Evolutionary conservation across 1,284 basidiomycete species (phyloP).

Genomic region (Puccinia horiana): DNA sequence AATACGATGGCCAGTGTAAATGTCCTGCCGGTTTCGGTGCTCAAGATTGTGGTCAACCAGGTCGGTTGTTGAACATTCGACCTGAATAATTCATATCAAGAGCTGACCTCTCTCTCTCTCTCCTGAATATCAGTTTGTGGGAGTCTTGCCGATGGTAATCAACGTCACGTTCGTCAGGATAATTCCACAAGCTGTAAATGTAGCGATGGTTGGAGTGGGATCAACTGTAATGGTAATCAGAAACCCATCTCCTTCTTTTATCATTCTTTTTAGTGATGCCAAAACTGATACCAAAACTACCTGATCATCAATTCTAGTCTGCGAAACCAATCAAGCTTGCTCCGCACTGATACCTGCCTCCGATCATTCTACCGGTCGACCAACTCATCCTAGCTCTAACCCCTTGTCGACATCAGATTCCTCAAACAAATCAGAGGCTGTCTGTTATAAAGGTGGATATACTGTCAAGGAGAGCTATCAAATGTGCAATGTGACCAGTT

Average conservation of each 20-base stretch:
- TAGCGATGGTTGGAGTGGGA: constrained; percentile 88
- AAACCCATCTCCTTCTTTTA: background rate
- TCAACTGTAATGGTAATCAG: constrained; percentile 85
- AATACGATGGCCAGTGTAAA: constrained; percentile 83
- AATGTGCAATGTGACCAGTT: constrained; percentile 96
- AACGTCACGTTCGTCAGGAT: constrained; percentile 75
- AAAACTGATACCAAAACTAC: background rate
- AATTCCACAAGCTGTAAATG: constrained; percentile 76
- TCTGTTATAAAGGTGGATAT: constrained; percentile 87
- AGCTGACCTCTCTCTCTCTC: background rate
- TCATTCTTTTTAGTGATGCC: background rate
- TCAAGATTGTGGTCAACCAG: constrained; percentile 79
- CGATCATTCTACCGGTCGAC: constrained; percentile 68
- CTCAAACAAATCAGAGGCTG: constrained; percentile 66
- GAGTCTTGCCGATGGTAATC: constrained; percentile 81
- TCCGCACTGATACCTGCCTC: constrained; percentile 51
- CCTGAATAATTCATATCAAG: background rate
- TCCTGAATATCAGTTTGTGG: constrained; percentile 65
- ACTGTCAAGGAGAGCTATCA: constrained; percentile 91
- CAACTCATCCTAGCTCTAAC: constrained; percentile 52
- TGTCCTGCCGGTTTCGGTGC: constrained; percentile 89
- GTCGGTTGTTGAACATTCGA: constrained; percentile 62
- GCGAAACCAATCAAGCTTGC: constrained; percentile 77
- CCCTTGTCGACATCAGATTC: constrained; percentile 56
- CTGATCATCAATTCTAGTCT: constrained; percentile 63